Percentiles rank a stretch among this genome's conserved stretches.
These are phyloP conservation scores for Recurvomyces mirabilis DNA, from an alignment of 495 filamentous ascomycete genomes.

Conservation along the genomic window DNA sequence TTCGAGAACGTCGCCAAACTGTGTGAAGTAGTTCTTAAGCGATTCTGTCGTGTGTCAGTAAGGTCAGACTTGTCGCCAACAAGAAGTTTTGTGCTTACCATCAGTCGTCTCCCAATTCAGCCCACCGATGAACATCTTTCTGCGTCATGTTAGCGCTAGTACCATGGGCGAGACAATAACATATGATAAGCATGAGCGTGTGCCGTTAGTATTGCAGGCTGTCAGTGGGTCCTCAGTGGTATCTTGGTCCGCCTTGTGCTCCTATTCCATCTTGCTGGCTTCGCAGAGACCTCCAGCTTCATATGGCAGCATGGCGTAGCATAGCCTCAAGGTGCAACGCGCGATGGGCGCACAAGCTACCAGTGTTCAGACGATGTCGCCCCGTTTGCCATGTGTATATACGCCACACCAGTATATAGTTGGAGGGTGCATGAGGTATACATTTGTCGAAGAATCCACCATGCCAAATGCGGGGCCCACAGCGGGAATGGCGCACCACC, in stretches of 20 bases:
- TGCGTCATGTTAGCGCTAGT: constrained; percentile 33
- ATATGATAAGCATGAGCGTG: constrained; percentile 4
- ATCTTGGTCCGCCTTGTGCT: too few species aligned
- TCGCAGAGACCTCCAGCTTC: too few species aligned
- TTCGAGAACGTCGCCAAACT: constrained; percentile 93
- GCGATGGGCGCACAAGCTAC: too few species aligned
- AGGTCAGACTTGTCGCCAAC: background rate
- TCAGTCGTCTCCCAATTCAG: constrained; percentile 99
- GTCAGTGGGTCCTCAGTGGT: too few species aligned
- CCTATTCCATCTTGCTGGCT: too few species aligned
- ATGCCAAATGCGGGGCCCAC: background rate
- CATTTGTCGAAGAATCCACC: too few species aligned
- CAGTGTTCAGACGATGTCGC: too few species aligned
- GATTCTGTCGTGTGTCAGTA: constrained; percentile 53
- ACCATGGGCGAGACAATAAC: background rate
- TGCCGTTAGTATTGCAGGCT: background rate
- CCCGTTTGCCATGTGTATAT: too few species aligned
- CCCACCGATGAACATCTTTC: constrained; percentile 99
- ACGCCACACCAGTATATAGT: too few species aligned
- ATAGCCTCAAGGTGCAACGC: too few species aligned
- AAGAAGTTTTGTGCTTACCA: constrained; percentile 47
- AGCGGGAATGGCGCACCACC: background rate
- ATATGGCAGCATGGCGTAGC: too few species aligned
- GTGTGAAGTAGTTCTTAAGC: constrained; percentile 94
- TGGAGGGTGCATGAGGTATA: too few species aligned